Conservation (phyloP, 495 filamentous ascomycete genomes). For the Baudoinia panamericana region DNA sequence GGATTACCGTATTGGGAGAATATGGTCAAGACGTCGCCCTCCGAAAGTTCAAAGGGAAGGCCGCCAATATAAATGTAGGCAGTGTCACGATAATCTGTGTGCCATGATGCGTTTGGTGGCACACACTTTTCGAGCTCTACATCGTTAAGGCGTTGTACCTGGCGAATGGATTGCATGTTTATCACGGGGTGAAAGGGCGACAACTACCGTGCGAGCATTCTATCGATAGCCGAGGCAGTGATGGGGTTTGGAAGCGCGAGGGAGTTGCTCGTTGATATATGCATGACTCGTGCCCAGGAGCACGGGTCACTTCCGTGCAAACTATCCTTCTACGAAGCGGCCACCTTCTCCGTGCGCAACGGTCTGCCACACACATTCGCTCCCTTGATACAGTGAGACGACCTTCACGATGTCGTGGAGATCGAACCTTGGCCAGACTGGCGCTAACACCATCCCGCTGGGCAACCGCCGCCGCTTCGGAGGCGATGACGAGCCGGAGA, state of each 20-base stretch:
- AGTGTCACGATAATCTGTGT: slow-evolving; percentile 92
- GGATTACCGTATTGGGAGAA: slow-evolving; percentile 97
- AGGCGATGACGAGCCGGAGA: slow-evolving; percentile 50
- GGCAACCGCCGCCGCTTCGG: slow-evolving; percentile 77
- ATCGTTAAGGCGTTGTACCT: slow-evolving; percentile 87
- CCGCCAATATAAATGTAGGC: slow-evolving; percentile 95
- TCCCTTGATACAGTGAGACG: no score
- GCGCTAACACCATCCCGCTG: slow-evolving; percentile 95
- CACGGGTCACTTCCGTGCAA: no score
- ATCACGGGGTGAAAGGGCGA: no score
- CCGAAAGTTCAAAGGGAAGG: slow-evolving; percentile 82
- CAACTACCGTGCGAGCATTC: no score
- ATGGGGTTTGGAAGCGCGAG: no score
- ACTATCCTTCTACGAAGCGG: no score
- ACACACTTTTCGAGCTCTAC: slow-evolving; percentile 81
- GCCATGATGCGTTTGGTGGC: slow-evolving; percentile 81
- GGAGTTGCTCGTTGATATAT: no score
- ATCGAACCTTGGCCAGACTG: slow-evolving; percentile 82
- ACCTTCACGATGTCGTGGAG: slow-evolving; percentile 66
- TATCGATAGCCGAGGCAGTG: no score
- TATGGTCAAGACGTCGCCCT: slow-evolving; percentile 91
- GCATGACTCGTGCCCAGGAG: no score
- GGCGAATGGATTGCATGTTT: slow-evolving; percentile 87
- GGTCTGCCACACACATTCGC: no score
- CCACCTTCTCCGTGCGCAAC: no score